Evolutionary conservation across 2,329 filamentous ascomycete species (phyloP), one percentile per base, ranked within the genome.

Genomic region (Leptographium lundbergii): DNA sequence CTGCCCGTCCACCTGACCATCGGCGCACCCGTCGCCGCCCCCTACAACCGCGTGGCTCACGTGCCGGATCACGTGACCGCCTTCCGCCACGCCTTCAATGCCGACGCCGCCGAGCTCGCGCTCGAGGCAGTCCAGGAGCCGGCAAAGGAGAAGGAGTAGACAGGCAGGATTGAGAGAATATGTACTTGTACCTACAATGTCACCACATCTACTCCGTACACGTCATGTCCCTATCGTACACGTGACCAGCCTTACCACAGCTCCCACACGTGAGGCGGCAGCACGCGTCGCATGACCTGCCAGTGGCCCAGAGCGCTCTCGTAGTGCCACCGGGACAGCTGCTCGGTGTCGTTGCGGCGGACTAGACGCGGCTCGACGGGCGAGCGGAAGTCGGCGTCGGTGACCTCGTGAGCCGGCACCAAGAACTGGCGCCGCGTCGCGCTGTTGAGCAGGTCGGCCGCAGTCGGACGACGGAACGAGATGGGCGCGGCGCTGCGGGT

Each of bases 291-390:
- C 91, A 99, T 99, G 54, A 99, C 86, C 51, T 74, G 76, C 94
- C 94, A 99, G 73, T 99, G 94, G 11, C 88, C 88, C 57, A 88
- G 69, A 0, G 91, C 91, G 66, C 88, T 89, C 67, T 82, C 77
- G 67, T 84, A 78, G 69, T 96, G 91, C 77, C 82, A 89, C 69
- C 80, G 78, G 59, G 80, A 79, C 67, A 96, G 75, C 66, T 82
- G 78, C 7, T 76, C 76, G 27, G 87, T 89, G 62, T 87, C 81
- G 57, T 85, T 87, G 52, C 70, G 77, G 32, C 73, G 76, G 67
- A 94, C 72, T 0, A 90, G 69, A 4, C 75, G 76, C 1, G 76
- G 73, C 64, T 76, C 72, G 42, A 73, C 72, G 59, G 68, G 65
- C 17, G 75, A 71, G n/a, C 73, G 67, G 59, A 82, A 77, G 51